These are phyloP conservation scores for Didymella pinodella DNA, from an alignment of 2,329 filamentous ascomycete genomes.

Conservation along the genomic window DNA sequence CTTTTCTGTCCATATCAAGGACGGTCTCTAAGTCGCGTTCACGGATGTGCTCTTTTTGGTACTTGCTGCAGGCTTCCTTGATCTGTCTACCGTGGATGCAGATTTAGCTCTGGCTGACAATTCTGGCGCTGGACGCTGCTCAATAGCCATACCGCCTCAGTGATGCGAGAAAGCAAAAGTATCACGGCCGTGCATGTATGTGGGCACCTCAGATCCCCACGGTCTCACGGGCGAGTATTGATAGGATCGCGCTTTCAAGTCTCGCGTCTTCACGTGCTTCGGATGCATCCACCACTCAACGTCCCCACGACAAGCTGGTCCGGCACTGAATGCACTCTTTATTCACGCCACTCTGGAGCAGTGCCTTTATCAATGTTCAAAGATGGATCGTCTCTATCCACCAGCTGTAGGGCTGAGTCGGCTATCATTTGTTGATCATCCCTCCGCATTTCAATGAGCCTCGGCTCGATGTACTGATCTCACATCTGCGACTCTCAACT, in stretches of 20 bases:
- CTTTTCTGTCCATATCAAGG: too few species aligned
- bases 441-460: conserved; percentile 17
- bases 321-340: background rate
- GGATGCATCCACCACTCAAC: background rate
- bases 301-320: background rate
- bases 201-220: background rate
- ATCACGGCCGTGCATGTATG: too few species aligned
- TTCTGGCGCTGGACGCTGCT: background rate
- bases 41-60: too few species aligned
- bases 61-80: too few species aligned
- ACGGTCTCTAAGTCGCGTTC: too few species aligned
- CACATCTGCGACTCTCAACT: conserved; percentile 10
- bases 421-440: conserved; percentile 6
- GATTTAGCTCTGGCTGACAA: background rate
- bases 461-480: conserved; percentile 18
- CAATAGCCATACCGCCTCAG: background rate
- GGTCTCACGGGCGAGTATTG: background rate
- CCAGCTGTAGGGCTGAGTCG: conserved; percentile 4
- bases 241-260: conserved; percentile 4
- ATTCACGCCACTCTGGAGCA: background rate
- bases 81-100: too few species aligned
- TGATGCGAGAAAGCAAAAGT: background rate
- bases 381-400: background rate
- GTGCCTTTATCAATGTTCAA: background rate
- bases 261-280: conserved; percentile 10